Conservation (phyloP, 495 filamentous ascomycete genomes). For the Penicillium ucsense region DNA sequence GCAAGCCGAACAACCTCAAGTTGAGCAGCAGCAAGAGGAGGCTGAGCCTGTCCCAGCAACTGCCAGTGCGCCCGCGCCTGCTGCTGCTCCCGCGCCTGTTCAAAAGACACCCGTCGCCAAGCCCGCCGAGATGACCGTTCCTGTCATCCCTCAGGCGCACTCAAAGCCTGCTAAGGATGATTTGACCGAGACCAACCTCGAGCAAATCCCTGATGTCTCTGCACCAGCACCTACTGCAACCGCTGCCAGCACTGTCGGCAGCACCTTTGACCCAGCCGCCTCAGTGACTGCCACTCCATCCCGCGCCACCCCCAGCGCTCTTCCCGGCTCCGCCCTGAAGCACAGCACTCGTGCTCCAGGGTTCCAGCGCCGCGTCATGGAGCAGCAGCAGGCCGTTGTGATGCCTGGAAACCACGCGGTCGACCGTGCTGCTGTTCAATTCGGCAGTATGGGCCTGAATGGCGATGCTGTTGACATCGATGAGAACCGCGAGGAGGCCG, state of each 20-base stretch:
- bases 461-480: slow-evolving; percentile 75
- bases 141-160: slow-evolving; percentile 42
- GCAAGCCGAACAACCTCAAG: slow-evolving; percentile 17
- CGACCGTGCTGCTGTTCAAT: slow-evolving; percentile 89
- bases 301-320: slow-evolving; percentile 55
- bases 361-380: slow-evolving; percentile 72
- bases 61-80: slow-evolving; percentile 9
- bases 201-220: slow-evolving; percentile 75
- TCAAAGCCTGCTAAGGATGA: slow-evolving; percentile 68
- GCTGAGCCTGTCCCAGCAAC: slow-evolving; percentile 18
- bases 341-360: slow-evolving; percentile 64
- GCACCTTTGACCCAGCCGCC: slow-evolving; percentile 62
- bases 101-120: slow-evolving; percentile 23
- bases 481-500: slow-evolving; percentile 86
- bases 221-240: slow-evolving; percentile 66
- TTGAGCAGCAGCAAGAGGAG: slow-evolving; percentile 16
- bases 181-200: slow-evolving; percentile 84
- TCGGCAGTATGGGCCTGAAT: slow-evolving; percentile 89
- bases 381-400: slow-evolving; percentile 93
- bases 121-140: slow-evolving; percentile 16
- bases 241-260: slow-evolving; percentile 81
- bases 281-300: slow-evolving; percentile 47
- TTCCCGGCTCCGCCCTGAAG: slow-evolving; percentile 65
- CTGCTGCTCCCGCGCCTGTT: slow-evolving; percentile 16
- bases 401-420: slow-evolving; percentile 99